A percentile compares a stretch with the other conserved stretches of the same genome.
These are phyloP conservation scores for Teunomyces gatunensis DNA, from an alignment of 805 yeast genomes.

Conservation along the genomic window DNA sequence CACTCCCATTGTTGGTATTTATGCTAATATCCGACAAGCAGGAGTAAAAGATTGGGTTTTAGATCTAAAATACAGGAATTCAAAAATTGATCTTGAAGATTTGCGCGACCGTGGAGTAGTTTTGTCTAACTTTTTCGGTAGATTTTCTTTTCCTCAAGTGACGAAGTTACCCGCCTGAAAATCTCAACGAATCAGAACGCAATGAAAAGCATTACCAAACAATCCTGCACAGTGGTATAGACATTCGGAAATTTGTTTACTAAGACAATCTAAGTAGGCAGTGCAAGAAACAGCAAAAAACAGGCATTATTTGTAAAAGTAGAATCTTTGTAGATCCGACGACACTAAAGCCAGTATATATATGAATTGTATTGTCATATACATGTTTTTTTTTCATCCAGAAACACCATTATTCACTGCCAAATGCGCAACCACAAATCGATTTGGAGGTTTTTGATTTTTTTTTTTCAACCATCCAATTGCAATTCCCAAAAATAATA, in stretches of 20 bases:
- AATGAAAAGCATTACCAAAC: conserved; percentile 1
- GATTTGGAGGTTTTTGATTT: conserved; percentile 1
- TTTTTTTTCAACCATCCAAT: conserved; percentile 4
- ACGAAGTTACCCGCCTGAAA: neutral
- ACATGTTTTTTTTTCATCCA: neutral
- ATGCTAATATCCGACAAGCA: conserved; percentile 26
- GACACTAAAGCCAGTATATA: neutral
- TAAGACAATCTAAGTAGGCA: neutral
- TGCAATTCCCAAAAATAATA: conserved; percentile 4
- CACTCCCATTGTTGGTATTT: conserved; percentile 43
- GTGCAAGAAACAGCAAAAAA: neutral
- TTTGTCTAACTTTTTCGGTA: neutral
- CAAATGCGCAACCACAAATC: neutral
- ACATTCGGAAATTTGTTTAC: neutral
- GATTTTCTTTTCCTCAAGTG: neutral
- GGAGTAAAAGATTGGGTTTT: neutral
- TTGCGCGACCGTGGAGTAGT: too few relatives aligned
- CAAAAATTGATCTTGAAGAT: too few relatives aligned
- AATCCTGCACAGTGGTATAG: neutral
- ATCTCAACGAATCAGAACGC: conserved; percentile 1
- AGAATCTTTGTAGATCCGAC: neutral
- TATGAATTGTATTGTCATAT: neutral
- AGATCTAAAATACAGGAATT: neutral
- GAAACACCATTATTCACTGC: neutral
- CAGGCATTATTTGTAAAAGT: neutral